phyloP scores from a whole-genome alignment of 257 asterid genomes.

The Galeopsis tetrahit region DNA sequence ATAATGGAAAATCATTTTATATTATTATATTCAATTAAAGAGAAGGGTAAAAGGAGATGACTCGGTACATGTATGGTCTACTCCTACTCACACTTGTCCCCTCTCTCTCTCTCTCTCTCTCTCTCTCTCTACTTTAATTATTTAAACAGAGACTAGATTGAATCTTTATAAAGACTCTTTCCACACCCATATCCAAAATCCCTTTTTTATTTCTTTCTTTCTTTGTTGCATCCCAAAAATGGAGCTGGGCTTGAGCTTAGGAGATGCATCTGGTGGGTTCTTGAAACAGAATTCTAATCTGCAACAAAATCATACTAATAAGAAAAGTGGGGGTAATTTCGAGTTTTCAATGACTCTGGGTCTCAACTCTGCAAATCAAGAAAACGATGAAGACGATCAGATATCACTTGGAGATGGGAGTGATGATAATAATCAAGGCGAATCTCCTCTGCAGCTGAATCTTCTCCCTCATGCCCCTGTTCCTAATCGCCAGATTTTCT shows the following conservation, averaged over 20 bases:
- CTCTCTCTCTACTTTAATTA: constrained; percentile 18
- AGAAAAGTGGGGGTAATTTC: constrained; percentile 25
- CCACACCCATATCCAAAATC: constrained; percentile 38
- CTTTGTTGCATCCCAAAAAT: constrained; percentile 31
- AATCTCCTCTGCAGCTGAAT: constrained; percentile 57
- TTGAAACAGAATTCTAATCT: constrained; percentile 28
- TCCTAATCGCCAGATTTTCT: constrained; percentile 43
- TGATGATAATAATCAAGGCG: constrained; percentile 35
- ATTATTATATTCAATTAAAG: constrained; percentile 25
- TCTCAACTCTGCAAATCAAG: constrained; percentile 36
- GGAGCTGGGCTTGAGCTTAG: constrained; percentile 81
- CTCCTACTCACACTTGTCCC: constrained; percentile 42
- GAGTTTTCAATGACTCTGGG: constrained; percentile 67
- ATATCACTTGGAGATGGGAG: constrained; percentile 27
- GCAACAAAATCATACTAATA: constrained; percentile 3
- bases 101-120: not conserved
- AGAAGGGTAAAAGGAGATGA: constrained; percentile 32
- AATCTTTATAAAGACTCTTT: constrained; percentile 61
- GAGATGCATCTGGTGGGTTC: constrained; percentile 51
- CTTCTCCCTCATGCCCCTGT: constrained; percentile 62
- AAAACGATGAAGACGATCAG: constrained; percentile 30
- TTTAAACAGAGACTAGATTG: constrained; percentile 43
- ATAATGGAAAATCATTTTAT: constrained; percentile 35
- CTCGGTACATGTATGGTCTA: constrained; percentile 45
- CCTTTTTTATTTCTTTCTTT: not conserved